These are phyloP conservation scores for Chaetomidium leptoderma DNA, from an alignment of 495 filamentous ascomycete genomes.

Conservation along the genomic window DNA sequence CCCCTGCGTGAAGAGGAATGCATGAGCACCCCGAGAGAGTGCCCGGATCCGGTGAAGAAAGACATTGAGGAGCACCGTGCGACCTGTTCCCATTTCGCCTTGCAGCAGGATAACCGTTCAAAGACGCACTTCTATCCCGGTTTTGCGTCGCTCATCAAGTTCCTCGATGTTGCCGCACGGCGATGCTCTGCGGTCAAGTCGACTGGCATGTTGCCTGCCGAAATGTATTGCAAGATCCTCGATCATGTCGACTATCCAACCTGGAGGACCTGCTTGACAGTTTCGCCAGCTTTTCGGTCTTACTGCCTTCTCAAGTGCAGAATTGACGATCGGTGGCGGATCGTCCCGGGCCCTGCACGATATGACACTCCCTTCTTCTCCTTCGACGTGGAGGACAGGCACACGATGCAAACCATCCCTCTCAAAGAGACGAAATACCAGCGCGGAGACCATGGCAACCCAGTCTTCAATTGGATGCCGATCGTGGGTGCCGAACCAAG, in stretches of 20 bases:
- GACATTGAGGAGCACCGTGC: too few relatives aligned
- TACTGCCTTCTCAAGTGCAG: neutral
- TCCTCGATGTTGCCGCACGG: neutral
- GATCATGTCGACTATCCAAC: neutral
- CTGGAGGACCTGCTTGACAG: neutral
- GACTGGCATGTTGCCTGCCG: neutral
- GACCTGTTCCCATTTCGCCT: too few relatives aligned
- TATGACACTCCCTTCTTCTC: neutral
- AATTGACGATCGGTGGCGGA: neutral
- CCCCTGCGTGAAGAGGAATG: neutral
- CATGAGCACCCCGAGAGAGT: too few relatives aligned
- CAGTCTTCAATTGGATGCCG: neutral
- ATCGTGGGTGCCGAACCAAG: neutral
- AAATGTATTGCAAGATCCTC: neutral
- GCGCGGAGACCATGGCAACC: neutral
- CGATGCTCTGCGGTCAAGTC: neutral
- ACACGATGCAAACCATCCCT: neutral
- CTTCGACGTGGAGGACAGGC: neutral
- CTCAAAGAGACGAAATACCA: neutral
- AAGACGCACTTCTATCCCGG: neutral
- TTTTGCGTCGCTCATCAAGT: neutral
- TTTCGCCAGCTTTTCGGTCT: neutral
- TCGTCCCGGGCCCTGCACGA: neutral
- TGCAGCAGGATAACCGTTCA: neutral
- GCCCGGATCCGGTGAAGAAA: too few relatives aligned